Evolutionary conservation across 805 yeast species (phyloP), one percentile per base, ranked within the genome.

Genomic region (Groenewaldozyma salmanticensis): DNA sequence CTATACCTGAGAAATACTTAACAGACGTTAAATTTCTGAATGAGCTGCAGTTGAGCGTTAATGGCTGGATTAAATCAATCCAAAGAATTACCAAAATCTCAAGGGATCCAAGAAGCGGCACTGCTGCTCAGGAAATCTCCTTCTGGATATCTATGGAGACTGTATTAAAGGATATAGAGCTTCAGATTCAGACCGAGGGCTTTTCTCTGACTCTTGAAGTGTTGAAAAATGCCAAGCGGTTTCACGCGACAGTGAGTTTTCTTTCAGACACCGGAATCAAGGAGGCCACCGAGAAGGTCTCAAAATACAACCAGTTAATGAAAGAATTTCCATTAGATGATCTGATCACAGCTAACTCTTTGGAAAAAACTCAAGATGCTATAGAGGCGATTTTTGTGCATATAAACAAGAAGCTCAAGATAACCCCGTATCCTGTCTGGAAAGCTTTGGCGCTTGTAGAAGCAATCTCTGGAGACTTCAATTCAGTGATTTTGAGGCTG

Each of bases 121-220:
- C 75, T 0, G 68, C 75, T 1, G 62, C 76, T 0, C 86, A 81
- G 32, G 96, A 88, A 52, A 66, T 81, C 2, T 74, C 70, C 36
- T 87, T 82, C 49, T 88, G 96, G 96, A 61, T 66, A 5, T 72
- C 85, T 0, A 67, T 83, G 65, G 90, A 83, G 51, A 53, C 60
- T 1, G 78, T 84, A 0, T 62, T 88, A 33, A 43, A 50, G 2
- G 62, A 76, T 1, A 67, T 83, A 1, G 72, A 74, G 40, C 64
- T 66, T 1, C 95, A 86, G 53, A 58, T 83, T 1, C 58, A 67
- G 2, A 64, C 74, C 1, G 66, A 68, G 0, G 78, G 74, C 27
- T 73, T 85, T 1, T 62, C 59, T 17, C 56, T 72, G 5, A 75
- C 92, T 0, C 59, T 86, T 11, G 74, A 72, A 1, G 63, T 82